A percentile compares a stretch with the other conserved stretches of the same genome.
Conservation (phyloP, 139 green algal species). For the Chlorella sp. region DNA sequence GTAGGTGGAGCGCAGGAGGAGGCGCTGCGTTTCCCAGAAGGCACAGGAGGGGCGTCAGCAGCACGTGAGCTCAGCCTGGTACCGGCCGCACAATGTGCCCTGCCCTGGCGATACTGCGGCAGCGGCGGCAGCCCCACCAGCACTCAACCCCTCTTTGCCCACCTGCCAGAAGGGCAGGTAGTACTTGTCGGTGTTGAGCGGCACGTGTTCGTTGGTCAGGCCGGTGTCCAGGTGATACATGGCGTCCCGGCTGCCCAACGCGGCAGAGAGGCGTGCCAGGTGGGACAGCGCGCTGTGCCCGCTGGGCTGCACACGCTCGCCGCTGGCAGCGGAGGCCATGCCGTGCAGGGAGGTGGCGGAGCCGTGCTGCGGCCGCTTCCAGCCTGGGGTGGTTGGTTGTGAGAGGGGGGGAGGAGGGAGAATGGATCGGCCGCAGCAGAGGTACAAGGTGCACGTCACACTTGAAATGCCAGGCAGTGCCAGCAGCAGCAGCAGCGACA, state of each 20-base stretch:
- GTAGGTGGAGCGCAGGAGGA: constrained; percentile 27
- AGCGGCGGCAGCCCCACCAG: too few species aligned
- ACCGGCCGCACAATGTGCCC: too few species aligned
- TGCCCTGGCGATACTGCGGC: too few species aligned
- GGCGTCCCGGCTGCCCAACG: neutral
- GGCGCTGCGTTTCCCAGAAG: neutral
- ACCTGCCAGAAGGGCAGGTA: constrained; percentile 22
- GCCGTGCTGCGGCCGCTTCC: neutral
- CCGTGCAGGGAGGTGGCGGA: neutral
- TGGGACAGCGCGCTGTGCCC: neutral
- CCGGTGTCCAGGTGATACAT: constrained; percentile 33
- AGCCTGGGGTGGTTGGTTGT: neutral
- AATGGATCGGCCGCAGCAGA: too few species aligned
- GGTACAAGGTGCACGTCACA: too few species aligned
- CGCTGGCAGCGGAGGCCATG: neutral
- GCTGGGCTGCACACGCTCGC: neutral
- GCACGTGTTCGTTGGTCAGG: constrained; percentile 14
- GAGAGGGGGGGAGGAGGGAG: too few species aligned
- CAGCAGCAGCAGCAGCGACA: too few species aligned
- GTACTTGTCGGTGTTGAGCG: constrained; percentile 12
- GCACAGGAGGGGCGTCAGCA: neutral
- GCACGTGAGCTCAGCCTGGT: too few species aligned
- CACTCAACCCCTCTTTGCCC: too few species aligned
- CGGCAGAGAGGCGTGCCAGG: neutral
- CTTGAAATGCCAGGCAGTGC: too few species aligned